Conservation (phyloP, 2,329 filamentous ascomycete species). For the Cercospora sp. region DNA sequence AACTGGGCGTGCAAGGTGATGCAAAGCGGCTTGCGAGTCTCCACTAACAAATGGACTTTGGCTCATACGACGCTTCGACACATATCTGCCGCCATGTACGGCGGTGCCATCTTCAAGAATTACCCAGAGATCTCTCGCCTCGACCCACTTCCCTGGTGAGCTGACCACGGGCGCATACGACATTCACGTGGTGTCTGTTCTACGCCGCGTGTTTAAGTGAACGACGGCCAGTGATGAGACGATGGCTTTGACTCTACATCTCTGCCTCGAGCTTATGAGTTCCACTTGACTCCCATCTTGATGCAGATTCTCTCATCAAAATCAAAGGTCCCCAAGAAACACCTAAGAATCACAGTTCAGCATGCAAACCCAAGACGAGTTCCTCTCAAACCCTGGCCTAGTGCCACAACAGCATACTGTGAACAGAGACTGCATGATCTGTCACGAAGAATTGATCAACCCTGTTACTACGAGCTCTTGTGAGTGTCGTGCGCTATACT, state of each 20-base stretch:
- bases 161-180: not conserved
- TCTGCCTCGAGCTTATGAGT: not conserved
- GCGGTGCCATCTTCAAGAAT: not conserved
- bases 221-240: not conserved
- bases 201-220: not conserved
- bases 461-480: not conserved
- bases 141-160: not conserved
- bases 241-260: not conserved
- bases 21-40: not conserved
- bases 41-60: not conserved
- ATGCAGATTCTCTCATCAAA: not conserved
- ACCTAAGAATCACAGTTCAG: not conserved
- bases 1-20: not conserved
- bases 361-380: not conserved
- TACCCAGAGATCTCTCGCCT: not conserved
- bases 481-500: not conserved
- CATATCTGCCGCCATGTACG: not conserved
- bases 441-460: not conserved
- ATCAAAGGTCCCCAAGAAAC: not conserved
- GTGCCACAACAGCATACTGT: not conserved
- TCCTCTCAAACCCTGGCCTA: not conserved
- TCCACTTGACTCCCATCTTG: not conserved
- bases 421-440: not conserved
- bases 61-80: not conserved
- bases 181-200: not conserved